Conservation (phyloP, 306 rosid genomes). For the Castanea sativa region DNA sequence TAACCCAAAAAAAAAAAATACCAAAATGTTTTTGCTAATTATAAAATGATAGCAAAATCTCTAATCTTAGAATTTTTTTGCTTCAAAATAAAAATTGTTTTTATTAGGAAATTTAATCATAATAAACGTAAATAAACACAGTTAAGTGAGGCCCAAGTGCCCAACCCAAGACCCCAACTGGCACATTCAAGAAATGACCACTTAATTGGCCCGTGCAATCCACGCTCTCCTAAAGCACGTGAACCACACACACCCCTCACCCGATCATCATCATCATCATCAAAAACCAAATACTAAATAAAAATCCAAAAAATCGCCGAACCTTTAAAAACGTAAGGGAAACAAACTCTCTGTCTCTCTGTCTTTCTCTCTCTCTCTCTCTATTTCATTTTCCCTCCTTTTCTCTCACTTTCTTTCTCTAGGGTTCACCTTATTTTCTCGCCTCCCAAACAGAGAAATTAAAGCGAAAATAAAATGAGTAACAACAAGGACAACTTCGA, state of each 20-base stretch:
- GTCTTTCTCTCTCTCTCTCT: background rate
- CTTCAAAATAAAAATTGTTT: too few relatives aligned
- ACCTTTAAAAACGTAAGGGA: background rate
- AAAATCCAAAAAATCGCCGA: background rate
- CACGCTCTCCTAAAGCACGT: constrained; percentile 28
- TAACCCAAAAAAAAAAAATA: too few relatives aligned
- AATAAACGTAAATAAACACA: background rate
- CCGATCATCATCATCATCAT: too few relatives aligned
- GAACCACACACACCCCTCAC: background rate
- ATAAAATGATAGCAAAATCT: too few relatives aligned
- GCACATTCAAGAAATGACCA: constrained; percentile 1
- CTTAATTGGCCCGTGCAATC: constrained; percentile 15
- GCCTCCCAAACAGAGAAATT: background rate
- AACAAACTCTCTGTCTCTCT: background rate
- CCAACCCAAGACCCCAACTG: constrained; percentile 2
- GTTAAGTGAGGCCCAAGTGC: background rate
- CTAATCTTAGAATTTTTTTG: too few relatives aligned
- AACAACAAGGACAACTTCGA: background rate
- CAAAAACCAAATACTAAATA: too few relatives aligned
- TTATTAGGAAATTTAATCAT: too few relatives aligned
- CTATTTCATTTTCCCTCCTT: background rate
- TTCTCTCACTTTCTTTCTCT: constrained; percentile 11
- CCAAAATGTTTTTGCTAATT: too few relatives aligned
- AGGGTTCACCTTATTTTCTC: constrained; percentile 3
- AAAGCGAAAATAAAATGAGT: background rate